Base-by-base conservation (phyloP, 495 filamentous ascomycete genomes). In the Paragyromitra xinjiangensis region DNA sequence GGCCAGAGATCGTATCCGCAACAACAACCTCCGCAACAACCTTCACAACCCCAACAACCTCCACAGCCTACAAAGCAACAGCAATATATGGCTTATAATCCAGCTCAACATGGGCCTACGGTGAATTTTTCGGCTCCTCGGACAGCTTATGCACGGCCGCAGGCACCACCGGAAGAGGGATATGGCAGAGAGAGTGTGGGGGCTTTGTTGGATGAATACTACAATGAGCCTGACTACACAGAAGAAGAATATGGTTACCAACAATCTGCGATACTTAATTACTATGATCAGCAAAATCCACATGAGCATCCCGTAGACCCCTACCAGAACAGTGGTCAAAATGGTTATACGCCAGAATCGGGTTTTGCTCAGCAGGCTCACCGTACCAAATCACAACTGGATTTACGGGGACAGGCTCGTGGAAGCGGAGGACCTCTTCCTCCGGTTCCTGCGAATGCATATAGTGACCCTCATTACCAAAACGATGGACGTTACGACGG, bases 341-440 rank as follows among this genome's bases (percentile, higher is more conserved):
- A 56, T 7, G 65, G 51, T 24, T 81, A 74, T 45, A 34, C 42
- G 34, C 44, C 39, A 8, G 69, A 77, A 64, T 79, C 83, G 0
- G 78, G 83, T 26, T 83, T 85, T 56, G 77, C 81, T n/a, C 78
- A 79, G 9, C 83, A 85, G 56, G 78, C 83, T 26, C 79, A 86
- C 24, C 88, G 86, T 64, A 87, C 89, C 19, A 88, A 88, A 79
- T 93, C 91, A 40, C 92, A 94, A 76, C 91, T 91, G 14, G 88
- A 93, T 77, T 79, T 91, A 62, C 88, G 89, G 42, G 80, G 84
- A 7, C 81, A 82, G 19, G 72, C 56, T 45, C 86, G 85, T 73
- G 84, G 85, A 45, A 19, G 34, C 26, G 16, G 61, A 58, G 71
- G 63, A 3, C 64, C 44, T 40, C 58, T 19, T 19, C 71, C 75